Base-by-base conservation (phyloP, 495 filamentous ascomycete genomes). In the Pseudomonodictys pantanalensis region DNA sequence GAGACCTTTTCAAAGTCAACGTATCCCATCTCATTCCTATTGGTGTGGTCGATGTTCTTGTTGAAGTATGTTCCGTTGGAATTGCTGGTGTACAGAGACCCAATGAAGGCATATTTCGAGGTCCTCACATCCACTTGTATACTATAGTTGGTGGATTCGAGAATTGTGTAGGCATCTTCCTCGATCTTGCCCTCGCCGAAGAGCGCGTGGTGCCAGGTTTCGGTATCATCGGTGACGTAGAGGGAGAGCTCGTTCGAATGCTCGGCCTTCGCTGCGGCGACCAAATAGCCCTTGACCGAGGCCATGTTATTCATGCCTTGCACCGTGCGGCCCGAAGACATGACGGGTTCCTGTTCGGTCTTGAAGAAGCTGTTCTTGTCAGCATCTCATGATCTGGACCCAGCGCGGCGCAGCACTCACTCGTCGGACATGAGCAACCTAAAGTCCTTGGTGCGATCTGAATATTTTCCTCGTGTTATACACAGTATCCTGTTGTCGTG, bases 61-160 rank as follows among this genome's bases (percentile, higher is more conserved):
- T 83, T 91, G 71, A 97, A 98, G 69, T 95, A 96, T 1, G 91
- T 96, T 41, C 93, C 93, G 67, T 97, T 93, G 18, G 90, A 96
- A 65, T 97, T 97, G 68, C 92, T 97, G 8, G 89, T 92, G 64
- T 95, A 89, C 18, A 97, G 78, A 2, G 87, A 82, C 22, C 93
- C 93, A 81, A 96, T 90, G 32, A 76, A 82, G 2, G 75, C 76
- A 28, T 78, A 73, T 57, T 69, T 69, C 10, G 83, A 82, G 0
- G 85, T 89, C 77, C 90, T 83, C 60, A 97, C 92, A 77, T 97
- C 91, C 38, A 98, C 84, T 71, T 97, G 91, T 58, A 98, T 90
- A 75, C 92, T 96, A 77, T 97, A 96, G 63, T 95, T 89, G 17
- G 93, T 97, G 60, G 90, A 92, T 74, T 97, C 92, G 26, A 98